phyloP scores from a whole-genome alignment of 306 rosid genomes.

The Rosa multiflora region DNA sequence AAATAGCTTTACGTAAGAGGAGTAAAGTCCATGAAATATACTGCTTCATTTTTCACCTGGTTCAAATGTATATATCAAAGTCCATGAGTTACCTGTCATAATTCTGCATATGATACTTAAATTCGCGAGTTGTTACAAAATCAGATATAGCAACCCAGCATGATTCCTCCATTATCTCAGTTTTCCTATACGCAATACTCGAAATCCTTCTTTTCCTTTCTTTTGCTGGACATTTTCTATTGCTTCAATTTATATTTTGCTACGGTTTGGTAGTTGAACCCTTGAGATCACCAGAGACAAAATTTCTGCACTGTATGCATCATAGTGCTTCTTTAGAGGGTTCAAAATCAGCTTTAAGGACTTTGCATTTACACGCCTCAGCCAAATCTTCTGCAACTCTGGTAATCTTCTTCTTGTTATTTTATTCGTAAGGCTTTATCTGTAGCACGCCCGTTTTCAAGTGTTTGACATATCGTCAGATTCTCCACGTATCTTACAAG shows the following conservation, averaged over 20 bases:
- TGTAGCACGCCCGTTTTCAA: not conserved
- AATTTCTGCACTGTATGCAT: not conserved
- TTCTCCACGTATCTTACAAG: conserved; percentile 8
- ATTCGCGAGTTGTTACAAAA: too few relatives aligned
- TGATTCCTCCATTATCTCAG: too few relatives aligned
- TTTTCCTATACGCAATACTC: too few relatives aligned
- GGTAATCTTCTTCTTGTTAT: not conserved
- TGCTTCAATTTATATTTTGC: not conserved
- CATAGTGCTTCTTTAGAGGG: not conserved
- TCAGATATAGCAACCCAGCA: too few relatives aligned
- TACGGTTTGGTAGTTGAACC: not conserved
- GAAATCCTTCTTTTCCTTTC: too few relatives aligned
- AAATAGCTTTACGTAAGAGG: too few relatives aligned
- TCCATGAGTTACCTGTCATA: too few relatives aligned
- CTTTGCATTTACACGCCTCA: not conserved
- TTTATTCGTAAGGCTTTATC: not conserved
- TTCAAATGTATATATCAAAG: too few relatives aligned
- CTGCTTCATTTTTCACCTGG: too few relatives aligned
- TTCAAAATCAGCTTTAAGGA: not conserved
- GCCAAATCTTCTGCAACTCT: not conserved
- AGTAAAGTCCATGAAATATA: too few relatives aligned
- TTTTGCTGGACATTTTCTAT: too few relatives aligned
- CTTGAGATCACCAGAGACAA: not conserved
- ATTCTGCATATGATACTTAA: too few relatives aligned
- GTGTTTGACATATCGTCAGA: not conserved